Evolutionary conservation across 176 grass and related monocot genomes (phyloP).

Genomic region (Lolium rigidum): DNA sequence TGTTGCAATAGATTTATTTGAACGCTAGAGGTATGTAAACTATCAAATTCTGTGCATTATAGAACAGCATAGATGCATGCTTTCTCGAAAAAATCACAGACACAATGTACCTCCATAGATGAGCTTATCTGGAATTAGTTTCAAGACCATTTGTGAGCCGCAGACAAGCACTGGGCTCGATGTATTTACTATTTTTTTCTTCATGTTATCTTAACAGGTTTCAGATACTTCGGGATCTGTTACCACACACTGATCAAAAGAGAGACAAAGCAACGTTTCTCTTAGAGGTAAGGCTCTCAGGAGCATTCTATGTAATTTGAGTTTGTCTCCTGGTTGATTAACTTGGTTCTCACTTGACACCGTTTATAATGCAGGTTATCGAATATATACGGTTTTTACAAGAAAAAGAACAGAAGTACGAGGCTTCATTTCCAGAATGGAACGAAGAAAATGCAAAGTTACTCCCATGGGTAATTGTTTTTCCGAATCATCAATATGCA

Average conservation of each 20-base stretch:
- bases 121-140: constrained; percentile 22
- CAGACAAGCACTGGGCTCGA: background rate
- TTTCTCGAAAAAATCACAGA: background rate
- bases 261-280: constrained; percentile 99
- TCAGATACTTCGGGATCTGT: constrained; percentile 97
- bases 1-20: constrained; percentile 10
- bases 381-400: constrained; percentile 95
- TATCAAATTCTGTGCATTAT: background rate
- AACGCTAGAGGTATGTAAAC: background rate
- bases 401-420: constrained; percentile 82
- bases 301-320: background rate
- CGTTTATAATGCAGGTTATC: constrained; percentile 54
- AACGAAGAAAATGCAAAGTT: constrained; percentile 90
- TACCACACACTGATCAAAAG: constrained; percentile 98
- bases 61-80: background rate
- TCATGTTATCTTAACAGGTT: constrained; percentile 67
- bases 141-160: background rate
- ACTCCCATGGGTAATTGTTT: constrained; percentile 85
- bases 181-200: constrained; percentile 21
- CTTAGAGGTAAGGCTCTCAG: constrained; percentile 66
- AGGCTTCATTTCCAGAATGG: constrained; percentile 73
- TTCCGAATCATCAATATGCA: constrained; percentile 18
- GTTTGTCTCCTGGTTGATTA: constrained; percentile 21
- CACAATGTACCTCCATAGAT: background rate
- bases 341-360: constrained; percentile 29